A percentile compares a stretch with the other conserved stretches of the same genome.
Conservation (phyloP, 345 rosid genomes). For the Corchorus capsularis region DNA sequence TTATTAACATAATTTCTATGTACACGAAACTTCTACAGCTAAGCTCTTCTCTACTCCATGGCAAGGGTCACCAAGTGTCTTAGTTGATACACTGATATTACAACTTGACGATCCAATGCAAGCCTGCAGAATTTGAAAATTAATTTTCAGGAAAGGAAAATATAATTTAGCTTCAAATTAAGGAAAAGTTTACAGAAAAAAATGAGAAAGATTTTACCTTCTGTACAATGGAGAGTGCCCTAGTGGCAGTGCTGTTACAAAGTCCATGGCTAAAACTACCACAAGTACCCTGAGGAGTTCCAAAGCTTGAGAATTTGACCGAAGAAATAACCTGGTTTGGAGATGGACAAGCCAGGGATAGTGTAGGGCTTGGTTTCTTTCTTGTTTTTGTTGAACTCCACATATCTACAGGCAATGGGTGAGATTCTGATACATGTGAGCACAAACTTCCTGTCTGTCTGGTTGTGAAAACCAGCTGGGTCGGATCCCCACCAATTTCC, state of each 20-base stretch:
- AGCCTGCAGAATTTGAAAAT: slow-evolving; percentile 50
- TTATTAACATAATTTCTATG: slow-evolving; percentile 27
- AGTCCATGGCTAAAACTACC: slow-evolving; percentile 70
- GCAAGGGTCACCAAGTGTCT: slow-evolving; percentile 84
- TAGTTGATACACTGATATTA: slow-evolving; percentile 56
- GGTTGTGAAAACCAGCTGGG: slow-evolving; percentile 57
- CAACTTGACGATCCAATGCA: slow-evolving; percentile 84
- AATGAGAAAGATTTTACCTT: slow-evolving; percentile 47
- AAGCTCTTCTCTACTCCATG: slow-evolving; percentile 69
- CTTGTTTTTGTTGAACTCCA: slow-evolving; percentile 58
- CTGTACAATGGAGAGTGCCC: slow-evolving; percentile 53
- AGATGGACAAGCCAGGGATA: slow-evolving; percentile 56
- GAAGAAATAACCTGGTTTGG: slow-evolving; percentile 76
- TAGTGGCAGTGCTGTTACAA: slow-evolving; percentile 60
- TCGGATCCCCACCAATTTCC: slow-evolving; percentile 90
- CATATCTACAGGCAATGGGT: slow-evolving; percentile 66
- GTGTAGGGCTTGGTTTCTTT: slow-evolving; percentile 42
- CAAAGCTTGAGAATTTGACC: slow-evolving; percentile 80
- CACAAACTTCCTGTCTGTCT: slow-evolving; percentile 57
- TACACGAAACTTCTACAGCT: slow-evolving; percentile 89
- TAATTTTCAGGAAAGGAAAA: slow-evolving; percentile 11
- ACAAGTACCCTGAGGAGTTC: slow-evolving; percentile 79
- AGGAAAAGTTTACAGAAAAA: not conserved
- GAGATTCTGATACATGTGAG: slow-evolving; percentile 68
- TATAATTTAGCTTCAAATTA: not conserved